Percentiles rank a stretch among this genome's conserved stretches.
These are phyloP conservation scores for Colletotrichum sp. DNA, from an alignment of 2,329 filamentous ascomycete species.

Conservation along the genomic window DNA sequence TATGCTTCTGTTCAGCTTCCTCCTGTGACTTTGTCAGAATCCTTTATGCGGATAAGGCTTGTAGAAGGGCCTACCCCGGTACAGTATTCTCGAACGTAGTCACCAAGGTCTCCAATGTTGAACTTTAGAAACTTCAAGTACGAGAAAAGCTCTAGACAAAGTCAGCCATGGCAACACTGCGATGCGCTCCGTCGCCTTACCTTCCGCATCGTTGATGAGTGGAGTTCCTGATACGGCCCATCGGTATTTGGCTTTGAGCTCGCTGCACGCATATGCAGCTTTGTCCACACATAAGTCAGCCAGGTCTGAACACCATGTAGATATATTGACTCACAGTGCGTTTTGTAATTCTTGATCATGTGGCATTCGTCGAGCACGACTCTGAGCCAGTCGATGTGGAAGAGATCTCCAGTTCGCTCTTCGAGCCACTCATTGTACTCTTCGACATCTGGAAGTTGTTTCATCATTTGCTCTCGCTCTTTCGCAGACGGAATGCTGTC, in stretches of 20 bases:
- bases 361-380: slow-evolving; percentile 64
- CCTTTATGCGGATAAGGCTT: too few relatives aligned
- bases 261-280: not conserved
- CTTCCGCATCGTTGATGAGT: slow-evolving; percentile 29
- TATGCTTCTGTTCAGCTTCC: too few relatives aligned
- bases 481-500: too few relatives aligned
- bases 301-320: too few relatives aligned
- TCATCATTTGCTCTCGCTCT: too few relatives aligned
- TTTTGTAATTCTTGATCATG: slow-evolving; percentile 53
- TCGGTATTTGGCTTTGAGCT: slow-evolving; percentile 32
- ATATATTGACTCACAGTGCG: slow-evolving; percentile 26
- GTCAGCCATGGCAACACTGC: too few relatives aligned
- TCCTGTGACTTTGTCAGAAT: too few relatives aligned
- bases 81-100: slow-evolving; percentile 11
- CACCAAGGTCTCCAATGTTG: not conserved
- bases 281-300: too few relatives aligned
- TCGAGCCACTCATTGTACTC: not conserved
- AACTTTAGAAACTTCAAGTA: slow-evolving; percentile 38
- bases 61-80: too few relatives aligned
- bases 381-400: slow-evolving; percentile 49
- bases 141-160: slow-evolving; percentile 36
- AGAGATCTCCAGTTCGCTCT: slow-evolving; percentile 27
- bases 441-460: too few relatives aligned
- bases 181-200: too few relatives aligned
- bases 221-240: slow-evolving; percentile 45